Evolutionary conservation across 768 basidiomycete species (phyloP).

Genomic region (Steccherinum ochraceum): DNA sequence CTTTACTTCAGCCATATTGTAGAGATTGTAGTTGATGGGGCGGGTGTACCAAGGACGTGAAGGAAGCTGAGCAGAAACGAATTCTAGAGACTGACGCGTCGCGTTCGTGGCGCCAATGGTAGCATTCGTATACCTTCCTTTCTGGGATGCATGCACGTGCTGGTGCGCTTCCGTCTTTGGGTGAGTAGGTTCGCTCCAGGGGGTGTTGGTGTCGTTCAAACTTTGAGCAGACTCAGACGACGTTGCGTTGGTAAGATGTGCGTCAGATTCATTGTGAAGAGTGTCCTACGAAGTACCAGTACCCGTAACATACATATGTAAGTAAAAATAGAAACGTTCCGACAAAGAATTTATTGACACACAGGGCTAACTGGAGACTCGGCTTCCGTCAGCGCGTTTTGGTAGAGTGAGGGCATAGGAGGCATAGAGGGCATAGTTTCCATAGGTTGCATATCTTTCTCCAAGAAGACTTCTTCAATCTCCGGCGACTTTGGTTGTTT

Average conservation of each 20-base stretch:
- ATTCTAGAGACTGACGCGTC: conserved; percentile 35
- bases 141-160: no score
- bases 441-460: conserved; percentile 11
- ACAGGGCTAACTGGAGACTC: conserved; percentile 31
- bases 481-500: no score
- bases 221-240: background rate
- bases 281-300: no score
- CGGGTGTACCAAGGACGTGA: conserved; percentile 7
- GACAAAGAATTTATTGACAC: conserved; percentile 40
- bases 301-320: conserved; percentile 31
- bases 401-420: background rate
- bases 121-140: no score
- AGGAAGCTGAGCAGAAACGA: conserved; percentile 8
- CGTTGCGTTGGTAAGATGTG: background rate
- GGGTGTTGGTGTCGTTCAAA: no score
- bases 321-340: conserved; percentile 30
- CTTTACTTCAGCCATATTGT: conserved; percentile 72
- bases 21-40: conserved; percentile 26
- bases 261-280: conserved; percentile 13
- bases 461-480: conserved; percentile 9
- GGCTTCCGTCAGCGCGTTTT: conserved; percentile 9
- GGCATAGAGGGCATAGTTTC: conserved; percentile 1
- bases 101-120: no score
- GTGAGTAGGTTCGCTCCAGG: no score
- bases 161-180: no score